Base-by-base conservation (phyloP, 2,329 filamentous ascomycete species). In the Colletotrichum australisinense region DNA sequence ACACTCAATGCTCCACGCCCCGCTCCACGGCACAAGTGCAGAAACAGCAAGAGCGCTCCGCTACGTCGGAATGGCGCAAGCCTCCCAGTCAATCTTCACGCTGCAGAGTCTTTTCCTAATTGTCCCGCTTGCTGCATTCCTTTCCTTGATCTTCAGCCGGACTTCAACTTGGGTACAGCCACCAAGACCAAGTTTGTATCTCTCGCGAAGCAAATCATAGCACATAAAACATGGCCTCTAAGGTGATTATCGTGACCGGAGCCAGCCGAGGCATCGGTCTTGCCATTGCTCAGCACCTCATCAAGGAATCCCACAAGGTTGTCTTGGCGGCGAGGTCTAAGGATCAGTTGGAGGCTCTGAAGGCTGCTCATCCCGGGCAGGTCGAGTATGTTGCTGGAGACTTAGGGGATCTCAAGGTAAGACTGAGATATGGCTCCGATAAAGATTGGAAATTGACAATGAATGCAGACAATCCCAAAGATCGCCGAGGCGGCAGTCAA, bases 211-310 rank as follows among this genome's bases (percentile, higher is more conserved):
- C 22, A 55, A 55, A 32, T 22, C 38, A 12, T 38, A 9, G 22
- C 16, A 28, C 64, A n/a, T n/a, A n/a, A n/a, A 81, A 74, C 68
- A 87, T 89, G 84, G 65, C 84, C n/a, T 81, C 88, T 8, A 93
- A 94, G 80, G 91, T 90, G 26, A 90, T 95, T 78, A 91, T 95
- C 73, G 85, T 95, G 42, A 92, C 90, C 3, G 91, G 91, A 35
- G 90, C 90, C 22, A 92, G 90, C 81, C 89, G 89, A 70, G 91
- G 91, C 30, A 88, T 93, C 65, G 91, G 91, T 60, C 84, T 90
- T 12, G 88, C 89, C 72, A 83, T 91, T 8, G 83, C 89, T 3
- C 81, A 86, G 53, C 82, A 85, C 58, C 83, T 93, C 35, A 81
- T 93, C 8, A 78, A 81, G 24, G 84, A 86, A 55, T 85, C 84